phyloP scores from a whole-genome alignment of 1,139 yeast genomes.

The Nakaseomyces uthaithaninus region DNA sequence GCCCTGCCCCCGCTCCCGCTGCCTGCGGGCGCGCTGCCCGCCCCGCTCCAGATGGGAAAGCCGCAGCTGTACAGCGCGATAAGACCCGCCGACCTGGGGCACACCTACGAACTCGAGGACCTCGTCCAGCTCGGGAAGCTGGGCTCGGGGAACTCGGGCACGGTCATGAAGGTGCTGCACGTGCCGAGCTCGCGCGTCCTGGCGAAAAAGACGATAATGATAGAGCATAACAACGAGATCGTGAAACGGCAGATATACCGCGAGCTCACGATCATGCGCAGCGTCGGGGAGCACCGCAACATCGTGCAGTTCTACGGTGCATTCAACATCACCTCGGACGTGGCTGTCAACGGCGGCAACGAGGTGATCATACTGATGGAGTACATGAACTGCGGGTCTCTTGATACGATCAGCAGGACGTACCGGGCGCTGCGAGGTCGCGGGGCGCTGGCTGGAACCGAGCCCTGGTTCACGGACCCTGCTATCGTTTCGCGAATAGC shows the following conservation, averaged over 20 bases:
- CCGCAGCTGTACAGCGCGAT: not conserved
- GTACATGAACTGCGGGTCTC: slow-evolving; percentile 88
- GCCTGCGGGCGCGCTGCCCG: too few relatives aligned
- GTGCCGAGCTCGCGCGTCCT: slow-evolving; percentile 79
- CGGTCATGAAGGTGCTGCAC: slow-evolving; percentile 81
- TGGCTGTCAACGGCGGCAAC: slow-evolving; percentile 16
- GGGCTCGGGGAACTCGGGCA: slow-evolving; percentile 93
- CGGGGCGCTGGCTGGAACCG: not conserved
- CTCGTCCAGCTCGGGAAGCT: slow-evolving; percentile 64
- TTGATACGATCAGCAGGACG: slow-evolving; percentile 62
- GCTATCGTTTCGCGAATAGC: slow-evolving; percentile 66
- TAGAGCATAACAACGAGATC: slow-evolving; percentile 66
- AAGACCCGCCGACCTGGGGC: not conserved
- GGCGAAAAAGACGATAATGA: slow-evolving; percentile 85
- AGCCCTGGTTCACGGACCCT: slow-evolving; percentile 52
- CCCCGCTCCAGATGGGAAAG: too few relatives aligned
- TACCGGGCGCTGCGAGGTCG: slow-evolving; percentile 15
- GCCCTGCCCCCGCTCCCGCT: too few relatives aligned
- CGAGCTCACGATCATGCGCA: slow-evolving; percentile 84
- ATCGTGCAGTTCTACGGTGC: slow-evolving; percentile 91
- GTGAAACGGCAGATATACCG: slow-evolving; percentile 81
- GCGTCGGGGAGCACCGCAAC: slow-evolving; percentile 67
- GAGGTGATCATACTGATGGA: slow-evolving; percentile 76
- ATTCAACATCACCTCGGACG: slow-evolving; percentile 34
- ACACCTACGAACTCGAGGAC: slow-evolving; percentile 38